A percentile compares a stretch with the other conserved stretches of the same genome.
These are phyloP conservation scores for Botrytis byssoidea DNA, from an alignment of 2,329 filamentous ascomycete genomes.

Conservation along the genomic window DNA sequence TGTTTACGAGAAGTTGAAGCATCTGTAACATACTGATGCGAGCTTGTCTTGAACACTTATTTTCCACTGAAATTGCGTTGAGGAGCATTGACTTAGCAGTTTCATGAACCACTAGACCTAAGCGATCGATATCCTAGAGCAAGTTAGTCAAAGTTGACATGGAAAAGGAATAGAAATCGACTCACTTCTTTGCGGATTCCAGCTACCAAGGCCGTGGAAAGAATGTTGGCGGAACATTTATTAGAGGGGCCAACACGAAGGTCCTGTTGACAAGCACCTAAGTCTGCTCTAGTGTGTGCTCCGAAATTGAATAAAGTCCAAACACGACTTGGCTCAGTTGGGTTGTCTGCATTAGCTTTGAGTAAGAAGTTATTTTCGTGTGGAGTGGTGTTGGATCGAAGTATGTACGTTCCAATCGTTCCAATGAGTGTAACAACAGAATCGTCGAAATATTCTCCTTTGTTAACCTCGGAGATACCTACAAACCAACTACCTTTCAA, in stretches of 20 bases:
- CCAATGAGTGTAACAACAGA: constrained; percentile 26
- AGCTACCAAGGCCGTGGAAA: constrained; percentile 27
- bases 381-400: constrained; percentile 28
- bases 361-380: constrained; percentile 26
- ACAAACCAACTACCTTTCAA: constrained; percentile 20
- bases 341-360: constrained; percentile 7
- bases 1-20: constrained; percentile 37
- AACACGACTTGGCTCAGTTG: constrained; percentile 15
- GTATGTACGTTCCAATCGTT: constrained; percentile 25
- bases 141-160: constrained; percentile 21
- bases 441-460: constrained; percentile 17
- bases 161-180: background rate
- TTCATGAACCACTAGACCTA: constrained; percentile 27
- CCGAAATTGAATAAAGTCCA: constrained; percentile 22
- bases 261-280: constrained; percentile 16
- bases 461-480: constrained; percentile 15
- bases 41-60: constrained; percentile 23
- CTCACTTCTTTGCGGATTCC: constrained; percentile 32
- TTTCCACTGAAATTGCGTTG: constrained; percentile 26
- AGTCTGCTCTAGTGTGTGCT: constrained; percentile 6
- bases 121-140: constrained; percentile 20
- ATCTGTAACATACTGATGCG: constrained; percentile 31
- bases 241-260: constrained; percentile 14
- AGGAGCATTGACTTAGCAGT: constrained; percentile 31
- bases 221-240: constrained; percentile 20